phyloP scores from a whole-genome alignment of 306 rosid species.

The Hylodesmum podocarpum region DNA sequence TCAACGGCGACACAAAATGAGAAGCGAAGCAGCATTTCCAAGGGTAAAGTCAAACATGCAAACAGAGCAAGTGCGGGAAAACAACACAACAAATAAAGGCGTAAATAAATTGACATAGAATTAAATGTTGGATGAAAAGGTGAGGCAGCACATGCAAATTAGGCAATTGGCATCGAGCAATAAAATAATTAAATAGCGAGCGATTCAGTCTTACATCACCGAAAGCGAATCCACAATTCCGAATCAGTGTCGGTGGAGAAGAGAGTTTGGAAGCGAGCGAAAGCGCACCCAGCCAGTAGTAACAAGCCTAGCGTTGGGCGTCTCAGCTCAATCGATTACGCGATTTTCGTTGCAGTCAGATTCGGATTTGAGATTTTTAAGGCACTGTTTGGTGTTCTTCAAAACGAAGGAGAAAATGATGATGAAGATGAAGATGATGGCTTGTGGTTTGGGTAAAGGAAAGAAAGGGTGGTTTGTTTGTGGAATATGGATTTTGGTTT shows the following conservation, averaged over 20 bases:
- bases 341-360: not conserved
- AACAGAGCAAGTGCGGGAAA: slow-evolving; percentile 15
- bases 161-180: not conserved
- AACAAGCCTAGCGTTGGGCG: not conserved
- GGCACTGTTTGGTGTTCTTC: too few relatives aligned
- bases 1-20: not conserved
- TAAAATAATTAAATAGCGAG: not conserved
- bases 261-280: not conserved
- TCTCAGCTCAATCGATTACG: not conserved
- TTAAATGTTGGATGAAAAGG: not conserved
- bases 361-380: not conserved
- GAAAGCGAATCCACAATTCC: slow-evolving; percentile 1
- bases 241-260: not conserved
- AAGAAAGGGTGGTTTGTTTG: not conserved
- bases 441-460: not conserved
- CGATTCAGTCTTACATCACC: not conserved
- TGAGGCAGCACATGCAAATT: not conserved
- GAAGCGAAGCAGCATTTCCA: not conserved
- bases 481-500: slow-evolving; percentile 4
- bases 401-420: too few relatives aligned
- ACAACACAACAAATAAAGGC: not conserved
- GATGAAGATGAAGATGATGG: too few relatives aligned
- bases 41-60: slow-evolving; percentile 26
- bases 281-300: slow-evolving; percentile 20
- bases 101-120: not conserved